Evolutionary conservation across 352 stramenopile species (phyloP).

Genomic region (Phytophthora foliorum): DNA sequence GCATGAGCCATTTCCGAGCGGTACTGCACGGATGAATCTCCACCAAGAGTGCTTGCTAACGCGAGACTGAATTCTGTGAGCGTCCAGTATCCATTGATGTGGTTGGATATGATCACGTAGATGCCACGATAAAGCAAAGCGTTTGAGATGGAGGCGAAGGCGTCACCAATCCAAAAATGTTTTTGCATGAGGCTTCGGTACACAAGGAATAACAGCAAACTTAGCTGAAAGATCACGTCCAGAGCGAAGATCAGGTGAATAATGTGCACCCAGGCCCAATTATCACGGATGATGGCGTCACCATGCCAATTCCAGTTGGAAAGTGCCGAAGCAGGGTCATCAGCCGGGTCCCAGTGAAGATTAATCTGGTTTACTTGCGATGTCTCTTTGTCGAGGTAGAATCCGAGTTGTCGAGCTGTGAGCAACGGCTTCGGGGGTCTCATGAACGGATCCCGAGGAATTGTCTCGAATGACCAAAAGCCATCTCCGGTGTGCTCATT

Average conservation of each 20-base stretch:
- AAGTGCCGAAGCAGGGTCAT: constrained; percentile 31
- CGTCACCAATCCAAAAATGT: constrained; percentile 58
- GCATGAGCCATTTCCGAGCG: constrained; percentile 34
- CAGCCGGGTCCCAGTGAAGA: constrained; percentile 28
- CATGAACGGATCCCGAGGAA: constrained; percentile 28
- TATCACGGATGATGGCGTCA: constrained; percentile 45
- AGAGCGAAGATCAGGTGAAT: constrained; percentile 59
- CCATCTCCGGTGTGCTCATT: constrained; percentile 22
- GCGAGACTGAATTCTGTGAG: constrained; percentile 50
- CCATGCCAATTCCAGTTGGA: constrained; percentile 40
- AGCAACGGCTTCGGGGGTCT: constrained; percentile 34
- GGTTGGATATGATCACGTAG: constrained; percentile 47
- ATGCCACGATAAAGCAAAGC: constrained; percentile 42
- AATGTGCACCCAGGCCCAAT: constrained; percentile 62
- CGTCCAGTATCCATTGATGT: constrained; percentile 59
- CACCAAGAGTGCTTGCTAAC: constrained; percentile 17
- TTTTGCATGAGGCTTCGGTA: constrained; percentile 43
- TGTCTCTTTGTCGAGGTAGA: constrained; percentile 49
- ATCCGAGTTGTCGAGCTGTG: constrained; percentile 48
- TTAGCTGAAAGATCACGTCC: constrained; percentile 48
- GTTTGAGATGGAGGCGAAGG: constrained; percentile 55
- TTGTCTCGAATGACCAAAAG: constrained; percentile 37
- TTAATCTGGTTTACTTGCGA: constrained; percentile 56
- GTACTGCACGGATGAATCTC: constrained; percentile 23
- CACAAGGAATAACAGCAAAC: constrained; percentile 50